phyloP scores from a whole-genome alignment of 441 rosid genomes.

The Syzygium syzygioides region DNA sequence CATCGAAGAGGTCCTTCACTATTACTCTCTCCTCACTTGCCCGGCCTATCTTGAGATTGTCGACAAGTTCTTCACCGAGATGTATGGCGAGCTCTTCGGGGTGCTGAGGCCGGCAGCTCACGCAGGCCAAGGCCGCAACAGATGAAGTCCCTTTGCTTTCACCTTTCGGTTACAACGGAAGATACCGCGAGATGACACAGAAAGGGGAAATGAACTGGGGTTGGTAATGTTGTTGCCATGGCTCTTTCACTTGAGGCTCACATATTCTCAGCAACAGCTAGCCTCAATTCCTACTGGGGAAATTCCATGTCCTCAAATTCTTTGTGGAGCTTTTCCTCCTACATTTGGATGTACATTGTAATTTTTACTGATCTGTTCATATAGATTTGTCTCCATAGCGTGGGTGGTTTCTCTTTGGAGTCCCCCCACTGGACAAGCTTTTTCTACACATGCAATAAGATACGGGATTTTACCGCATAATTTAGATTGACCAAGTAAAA shows the following conservation, averaged over 20 bases:
- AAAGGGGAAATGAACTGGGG: background rate
- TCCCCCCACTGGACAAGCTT: background rate
- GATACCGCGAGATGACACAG: background rate
- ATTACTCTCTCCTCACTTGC: constrained; percentile 73
- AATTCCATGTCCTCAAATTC: background rate
- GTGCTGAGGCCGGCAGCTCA: background rate
- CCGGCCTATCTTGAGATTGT: constrained; percentile 65
- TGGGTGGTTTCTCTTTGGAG: background rate
- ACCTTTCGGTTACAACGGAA: background rate
- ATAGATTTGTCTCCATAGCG: background rate
- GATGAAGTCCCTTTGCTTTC: background rate
- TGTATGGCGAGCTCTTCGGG: constrained; percentile 43
- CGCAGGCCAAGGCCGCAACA: constrained; percentile 11
- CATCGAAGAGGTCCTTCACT: constrained; percentile 65
- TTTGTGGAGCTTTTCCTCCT: background rate
- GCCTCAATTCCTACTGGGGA: background rate
- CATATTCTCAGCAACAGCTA: background rate
- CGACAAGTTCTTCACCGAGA: constrained; percentile 67
- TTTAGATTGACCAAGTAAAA: background rate
- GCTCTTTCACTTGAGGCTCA: background rate
- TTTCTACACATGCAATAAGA: background rate
- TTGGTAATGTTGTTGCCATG: background rate
- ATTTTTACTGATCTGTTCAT: background rate
- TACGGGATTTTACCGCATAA: background rate
- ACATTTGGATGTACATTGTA: background rate